Conservation (phyloP, 768 basidiomycete species). For the Rhodosporidiobolus sp. region DNA sequence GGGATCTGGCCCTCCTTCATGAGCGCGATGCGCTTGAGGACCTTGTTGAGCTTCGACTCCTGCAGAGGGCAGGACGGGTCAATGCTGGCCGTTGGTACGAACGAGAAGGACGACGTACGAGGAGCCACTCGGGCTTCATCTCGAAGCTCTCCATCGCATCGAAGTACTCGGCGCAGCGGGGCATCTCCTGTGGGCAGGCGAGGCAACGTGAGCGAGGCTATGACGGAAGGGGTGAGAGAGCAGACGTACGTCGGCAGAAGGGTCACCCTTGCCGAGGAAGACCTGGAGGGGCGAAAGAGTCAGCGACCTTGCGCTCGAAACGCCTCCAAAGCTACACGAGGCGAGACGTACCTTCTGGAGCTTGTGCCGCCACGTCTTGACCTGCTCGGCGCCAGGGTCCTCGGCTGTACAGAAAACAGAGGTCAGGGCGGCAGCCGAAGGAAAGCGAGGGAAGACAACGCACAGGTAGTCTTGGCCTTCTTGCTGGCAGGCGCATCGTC, state of each 20-base stretch:
- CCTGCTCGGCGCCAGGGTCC: conserved; percentile 46
- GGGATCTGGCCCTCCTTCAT: conserved; percentile 48
- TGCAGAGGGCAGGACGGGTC: conserved; percentile 43
- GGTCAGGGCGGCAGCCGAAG: not conserved
- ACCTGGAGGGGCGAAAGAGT: conserved; percentile 6
- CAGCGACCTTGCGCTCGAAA: not conserved
- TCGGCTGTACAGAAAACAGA: conserved; percentile 1
- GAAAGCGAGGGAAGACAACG: not conserved
- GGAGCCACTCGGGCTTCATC: conserved; percentile 42
- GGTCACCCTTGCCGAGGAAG: conserved; percentile 40
- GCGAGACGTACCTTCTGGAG: conserved; percentile 63
- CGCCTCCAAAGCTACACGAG: conserved; percentile 34
- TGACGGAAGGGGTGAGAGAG: too few relatives aligned
- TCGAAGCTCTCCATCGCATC: conserved; percentile 44
- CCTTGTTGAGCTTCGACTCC: conserved; percentile 80
- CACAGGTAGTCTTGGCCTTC: conserved; percentile 46
- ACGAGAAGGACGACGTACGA: conserved; percentile 25
- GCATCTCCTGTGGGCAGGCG: conserved; percentile 34
- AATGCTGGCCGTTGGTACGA: not conserved
- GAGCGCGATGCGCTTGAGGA: conserved; percentile 77
- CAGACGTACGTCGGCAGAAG: conserved; percentile 25
- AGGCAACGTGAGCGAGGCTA: not conserved
- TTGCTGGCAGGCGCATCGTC: conserved; percentile 55
- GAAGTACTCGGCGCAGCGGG: conserved; percentile 42
- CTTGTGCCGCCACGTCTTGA: conserved; percentile 87